These are phyloP conservation scores for Solanum gracilifrons DNA, from an alignment of 257 asterid genomes.

Conservation along the genomic window DNA sequence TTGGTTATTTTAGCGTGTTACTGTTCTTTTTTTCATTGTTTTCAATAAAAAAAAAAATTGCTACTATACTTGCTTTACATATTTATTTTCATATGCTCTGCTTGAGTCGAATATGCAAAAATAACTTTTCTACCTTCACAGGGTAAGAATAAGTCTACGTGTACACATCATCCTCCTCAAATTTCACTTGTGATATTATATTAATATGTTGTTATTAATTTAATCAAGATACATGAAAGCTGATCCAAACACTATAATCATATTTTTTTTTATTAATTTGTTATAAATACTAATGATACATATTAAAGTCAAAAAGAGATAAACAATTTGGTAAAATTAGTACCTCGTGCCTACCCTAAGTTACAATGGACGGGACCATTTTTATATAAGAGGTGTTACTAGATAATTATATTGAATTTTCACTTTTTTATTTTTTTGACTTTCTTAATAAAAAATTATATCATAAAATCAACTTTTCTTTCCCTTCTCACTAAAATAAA, in stretches of 20 bases:
- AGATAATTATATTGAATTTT: too few species aligned
- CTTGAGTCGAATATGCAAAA: background rate
- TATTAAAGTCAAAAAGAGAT: too few species aligned
- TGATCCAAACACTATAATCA: background rate
- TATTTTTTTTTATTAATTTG: background rate
- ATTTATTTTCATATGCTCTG: background rate
- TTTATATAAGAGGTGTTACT: background rate
- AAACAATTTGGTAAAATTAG: background rate
- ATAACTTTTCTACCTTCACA: too few species aligned
- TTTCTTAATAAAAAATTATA: background rate
- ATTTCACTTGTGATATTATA: too few species aligned
- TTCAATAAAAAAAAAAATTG: background rate
- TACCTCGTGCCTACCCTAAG: background rate
- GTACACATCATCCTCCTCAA: background rate
- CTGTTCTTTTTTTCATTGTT: too few species aligned
- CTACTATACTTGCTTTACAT: background rate
- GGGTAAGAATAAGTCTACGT: too few species aligned
- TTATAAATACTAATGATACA: too few species aligned
- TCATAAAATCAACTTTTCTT: background rate
- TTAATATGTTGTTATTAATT: too few species aligned
- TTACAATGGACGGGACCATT: background rate
- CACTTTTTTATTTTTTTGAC: background rate
- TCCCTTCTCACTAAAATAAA: background rate
- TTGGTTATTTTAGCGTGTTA: too few species aligned
- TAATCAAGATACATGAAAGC: too few species aligned